Evolutionary conservation across 176 grass and related monocot genomes (phyloP).

Genomic region (Puya raimondii): DNA sequence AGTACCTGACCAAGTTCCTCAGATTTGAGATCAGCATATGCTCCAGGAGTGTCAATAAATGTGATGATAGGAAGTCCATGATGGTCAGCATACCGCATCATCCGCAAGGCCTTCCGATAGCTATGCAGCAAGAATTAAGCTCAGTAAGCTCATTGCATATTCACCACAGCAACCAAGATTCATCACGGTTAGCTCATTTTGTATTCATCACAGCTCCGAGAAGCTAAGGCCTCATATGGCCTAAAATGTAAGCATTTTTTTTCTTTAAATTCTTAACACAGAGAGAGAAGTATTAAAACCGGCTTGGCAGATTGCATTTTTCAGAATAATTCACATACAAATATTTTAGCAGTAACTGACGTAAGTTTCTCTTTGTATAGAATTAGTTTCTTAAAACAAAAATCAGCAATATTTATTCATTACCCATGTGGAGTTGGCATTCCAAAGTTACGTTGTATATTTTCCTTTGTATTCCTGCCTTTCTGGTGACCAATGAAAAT

Average conservation of each 20-base stretch:
- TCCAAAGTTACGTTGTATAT: slow-evolving; percentile 44
- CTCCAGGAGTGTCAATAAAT: slow-evolving; percentile 43
- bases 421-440: slow-evolving; percentile 54
- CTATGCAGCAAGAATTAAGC: slow-evolving; percentile 11
- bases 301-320: no score
- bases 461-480: slow-evolving; percentile 46
- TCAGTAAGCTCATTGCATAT: neutral
- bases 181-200: no score
- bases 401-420: neutral
- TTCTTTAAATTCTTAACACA: neutral
- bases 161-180: neutral
- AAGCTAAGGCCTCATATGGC: no score
- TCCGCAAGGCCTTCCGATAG: slow-evolving; percentile 36
- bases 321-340: no score
- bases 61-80: slow-evolving; percentile 40
- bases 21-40: slow-evolving; percentile 47
- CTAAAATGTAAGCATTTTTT: no score
- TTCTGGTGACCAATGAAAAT: slow-evolving; percentile 49
- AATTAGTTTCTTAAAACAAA: no score
- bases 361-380: neutral
- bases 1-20: slow-evolving; percentile 45
- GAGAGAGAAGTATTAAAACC: neutral
- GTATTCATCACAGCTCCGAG: no score
- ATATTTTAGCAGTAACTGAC: neutral
- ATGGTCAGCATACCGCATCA: slow-evolving; percentile 42